These are phyloP conservation scores for Mucor piriformis DNA, from an alignment of 371 early-diverging fungal species.

Conservation along the genomic window DNA sequence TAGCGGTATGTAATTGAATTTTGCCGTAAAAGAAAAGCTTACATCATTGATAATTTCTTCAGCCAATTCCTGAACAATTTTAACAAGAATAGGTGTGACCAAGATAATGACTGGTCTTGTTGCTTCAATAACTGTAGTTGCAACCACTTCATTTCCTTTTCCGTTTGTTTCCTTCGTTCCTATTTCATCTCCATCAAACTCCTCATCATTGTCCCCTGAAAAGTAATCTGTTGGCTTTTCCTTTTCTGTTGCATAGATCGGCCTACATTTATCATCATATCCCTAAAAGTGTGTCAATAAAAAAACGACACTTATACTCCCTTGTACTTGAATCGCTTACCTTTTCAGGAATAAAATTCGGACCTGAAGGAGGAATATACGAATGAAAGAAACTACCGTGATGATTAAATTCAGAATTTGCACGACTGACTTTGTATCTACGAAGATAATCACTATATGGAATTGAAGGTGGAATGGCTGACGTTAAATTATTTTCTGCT, in stretches of 20 bases:
- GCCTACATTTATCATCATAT: conserved; percentile 4
- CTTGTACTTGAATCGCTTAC: conserved; percentile 16
- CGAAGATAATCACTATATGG: conserved; percentile 72
- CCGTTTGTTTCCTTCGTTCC: conserved; percentile 6
- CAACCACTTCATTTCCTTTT: conserved; percentile 43
- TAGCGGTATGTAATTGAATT: no score
- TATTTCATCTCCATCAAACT: conserved; percentile 12
- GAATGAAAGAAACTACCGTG: conserved; percentile 46
- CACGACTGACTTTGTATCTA: conserved; percentile 53
- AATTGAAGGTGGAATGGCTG: conserved; percentile 62
- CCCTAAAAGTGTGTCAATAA: not conserved
- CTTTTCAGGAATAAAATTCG: conserved; percentile 40
- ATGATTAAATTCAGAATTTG: conserved; percentile 17
- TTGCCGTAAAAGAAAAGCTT: no score
- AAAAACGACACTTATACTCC: not conserved
- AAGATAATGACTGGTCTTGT: conserved; percentile 62
- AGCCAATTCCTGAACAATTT: conserved; percentile 72
- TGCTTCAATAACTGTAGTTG: conserved; percentile 63
- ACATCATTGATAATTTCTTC: conserved; percentile 72
- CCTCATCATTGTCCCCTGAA: conserved; percentile 6
- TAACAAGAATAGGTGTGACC: conserved; percentile 75
- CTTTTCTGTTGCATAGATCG: conserved; percentile 1
- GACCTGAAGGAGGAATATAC: conserved; percentile 57
- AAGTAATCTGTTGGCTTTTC: conserved; percentile 4
- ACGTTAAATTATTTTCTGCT: conserved; percentile 6